A percentile compares a stretch with the other conserved stretches of the same genome.
phyloP scores from a whole-genome alignment of 2,329 filamentous ascomycete species.

The Fusarium albosuccineum region DNA sequence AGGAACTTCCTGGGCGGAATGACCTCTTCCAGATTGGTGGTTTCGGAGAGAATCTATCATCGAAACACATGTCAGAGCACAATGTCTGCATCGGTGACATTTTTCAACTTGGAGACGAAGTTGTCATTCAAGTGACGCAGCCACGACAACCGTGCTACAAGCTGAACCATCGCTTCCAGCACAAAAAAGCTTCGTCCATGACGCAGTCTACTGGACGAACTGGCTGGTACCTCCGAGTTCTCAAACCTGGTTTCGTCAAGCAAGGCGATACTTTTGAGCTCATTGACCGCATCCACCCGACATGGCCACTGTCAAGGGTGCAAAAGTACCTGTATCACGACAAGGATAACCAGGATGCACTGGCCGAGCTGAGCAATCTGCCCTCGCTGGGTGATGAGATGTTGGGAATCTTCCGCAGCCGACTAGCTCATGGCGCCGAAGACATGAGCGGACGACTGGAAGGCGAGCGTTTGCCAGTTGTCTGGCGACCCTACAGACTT shows the following conservation, averaged over 20 bases:
- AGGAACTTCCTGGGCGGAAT: slow-evolving; percentile 20
- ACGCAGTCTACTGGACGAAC: slow-evolving; percentile 31
- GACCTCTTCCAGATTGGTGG: slow-evolving; percentile 34
- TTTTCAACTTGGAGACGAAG: slow-evolving; percentile 26
- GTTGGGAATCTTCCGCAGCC: slow-evolving; percentile 11
- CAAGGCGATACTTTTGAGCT: slow-evolving; percentile 19
- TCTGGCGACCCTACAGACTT: slow-evolving; percentile 27
- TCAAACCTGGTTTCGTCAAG: slow-evolving; percentile 19
- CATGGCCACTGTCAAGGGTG: slow-evolving; percentile 25
- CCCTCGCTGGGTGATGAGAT: slow-evolving; percentile 26
- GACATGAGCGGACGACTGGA: slow-evolving; percentile 29
- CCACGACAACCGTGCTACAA: slow-evolving; percentile 39
- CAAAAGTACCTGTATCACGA: slow-evolving; percentile 30
- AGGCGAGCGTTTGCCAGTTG: slow-evolving; percentile 15
- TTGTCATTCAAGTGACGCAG: slow-evolving; percentile 29
- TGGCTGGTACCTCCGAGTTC: slow-evolving; percentile 36
- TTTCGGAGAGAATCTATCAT: slow-evolving; percentile 35
- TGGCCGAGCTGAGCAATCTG: slow-evolving; percentile 8
- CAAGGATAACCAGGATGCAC: slow-evolving; percentile 14
- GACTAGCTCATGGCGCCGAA: slow-evolving; percentile 20
- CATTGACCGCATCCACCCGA: slow-evolving; percentile 20
- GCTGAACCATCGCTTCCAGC: slow-evolving; percentile 39
- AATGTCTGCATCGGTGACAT: slow-evolving; percentile 39
- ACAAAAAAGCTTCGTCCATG: slow-evolving; percentile 26
- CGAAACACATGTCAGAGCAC: slow-evolving; percentile 26